Evolutionary conservation across 2,329 filamentous ascomycete genomes (phyloP).

Genomic region (Laburnicola sp.): DNA sequence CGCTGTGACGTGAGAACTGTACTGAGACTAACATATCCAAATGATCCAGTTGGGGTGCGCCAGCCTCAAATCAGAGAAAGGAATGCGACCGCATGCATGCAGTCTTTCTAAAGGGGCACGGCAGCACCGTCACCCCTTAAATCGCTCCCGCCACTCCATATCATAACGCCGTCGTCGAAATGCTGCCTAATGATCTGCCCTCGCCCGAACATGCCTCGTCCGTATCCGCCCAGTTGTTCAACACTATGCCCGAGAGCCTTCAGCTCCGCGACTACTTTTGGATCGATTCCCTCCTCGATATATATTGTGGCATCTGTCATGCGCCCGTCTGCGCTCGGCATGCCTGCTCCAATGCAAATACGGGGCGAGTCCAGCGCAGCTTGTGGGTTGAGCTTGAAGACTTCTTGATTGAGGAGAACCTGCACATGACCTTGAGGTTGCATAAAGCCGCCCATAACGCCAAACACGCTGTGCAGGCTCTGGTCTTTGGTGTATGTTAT

Average conservation of each 20-base stretch:
- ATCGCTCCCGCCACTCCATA: constrained; percentile 92
- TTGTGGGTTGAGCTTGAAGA: constrained; percentile 81
- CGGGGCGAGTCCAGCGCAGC: constrained; percentile 86
- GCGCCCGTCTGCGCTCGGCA: constrained; percentile 62
- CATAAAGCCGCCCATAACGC: constrained; percentile 99
- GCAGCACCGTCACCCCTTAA: constrained; percentile 78
- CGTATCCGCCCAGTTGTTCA: constrained; percentile 65
- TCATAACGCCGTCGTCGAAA: constrained; percentile 70
- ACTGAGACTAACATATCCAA: no score
- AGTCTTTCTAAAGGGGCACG: constrained; percentile 55
- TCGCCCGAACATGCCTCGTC: constrained; percentile 74
- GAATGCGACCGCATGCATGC: no score
- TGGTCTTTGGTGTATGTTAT: constrained; percentile 76
- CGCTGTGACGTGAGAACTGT: no score
- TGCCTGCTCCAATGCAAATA: constrained; percentile 80
- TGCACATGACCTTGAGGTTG: constrained; percentile 97
- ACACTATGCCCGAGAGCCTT: constrained; percentile 73
- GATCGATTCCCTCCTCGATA: constrained; percentile 79
- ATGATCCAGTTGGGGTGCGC: no score
- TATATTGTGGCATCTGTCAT: constrained; percentile 68
- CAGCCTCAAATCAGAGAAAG: no score
- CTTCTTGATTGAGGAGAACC: constrained; percentile 84
- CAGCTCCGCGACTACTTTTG: constrained; percentile 69
- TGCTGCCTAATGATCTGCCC: constrained; percentile 84
- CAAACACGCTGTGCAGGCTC: constrained; percentile 81